Percentiles rank a stretch among this genome's conserved stretches.
phyloP scores from a whole-genome alignment of 2,329 filamentous ascomycete genomes.

The Trichophyton benhamiae region DNA sequence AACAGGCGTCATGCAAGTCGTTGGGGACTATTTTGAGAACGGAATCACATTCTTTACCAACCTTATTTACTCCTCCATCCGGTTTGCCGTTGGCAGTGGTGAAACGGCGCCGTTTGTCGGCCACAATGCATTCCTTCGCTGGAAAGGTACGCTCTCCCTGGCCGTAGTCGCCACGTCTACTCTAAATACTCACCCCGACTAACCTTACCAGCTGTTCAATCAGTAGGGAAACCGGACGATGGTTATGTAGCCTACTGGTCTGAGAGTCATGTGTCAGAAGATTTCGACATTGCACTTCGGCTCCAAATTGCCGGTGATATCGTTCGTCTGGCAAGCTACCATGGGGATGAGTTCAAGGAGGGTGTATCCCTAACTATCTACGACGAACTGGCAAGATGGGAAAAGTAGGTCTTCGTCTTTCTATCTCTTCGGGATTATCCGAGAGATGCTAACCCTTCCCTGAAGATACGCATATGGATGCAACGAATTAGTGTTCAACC shows the following conservation, averaged over 20 bases:
- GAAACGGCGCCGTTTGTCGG: constrained; percentile 66
- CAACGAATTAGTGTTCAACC: constrained; percentile 71
- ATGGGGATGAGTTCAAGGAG: constrained; percentile 60
- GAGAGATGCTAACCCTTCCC: background rate
- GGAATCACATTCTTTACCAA: constrained; percentile 70
- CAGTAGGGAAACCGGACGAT: constrained; percentile 45
- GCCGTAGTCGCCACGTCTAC: background rate
- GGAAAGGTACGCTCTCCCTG: constrained; percentile 29
- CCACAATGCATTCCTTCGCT: constrained; percentile 63
- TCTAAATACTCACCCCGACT: background rate
- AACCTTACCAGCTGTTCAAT: constrained; percentile 41
- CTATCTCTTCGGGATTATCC: background rate
- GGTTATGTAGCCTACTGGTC: constrained; percentile 60
- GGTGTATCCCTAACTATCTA: constrained; percentile 75
- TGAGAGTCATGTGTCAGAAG: constrained; percentile 62
- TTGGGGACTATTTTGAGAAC: constrained; percentile 60
- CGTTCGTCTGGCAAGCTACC: constrained; percentile 57
- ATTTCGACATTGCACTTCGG: constrained; percentile 63
- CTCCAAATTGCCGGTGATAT: constrained; percentile 57
- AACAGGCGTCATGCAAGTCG: constrained; percentile 66
- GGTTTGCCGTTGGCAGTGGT: constrained; percentile 56
- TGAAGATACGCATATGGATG: constrained; percentile 55
- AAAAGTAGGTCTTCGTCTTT: constrained; percentile 53
- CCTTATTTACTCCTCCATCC: constrained; percentile 61
- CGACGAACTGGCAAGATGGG: constrained; percentile 73